Conservation (phyloP, 345 rosid species). For the Limnanthes douglasii region DNA sequence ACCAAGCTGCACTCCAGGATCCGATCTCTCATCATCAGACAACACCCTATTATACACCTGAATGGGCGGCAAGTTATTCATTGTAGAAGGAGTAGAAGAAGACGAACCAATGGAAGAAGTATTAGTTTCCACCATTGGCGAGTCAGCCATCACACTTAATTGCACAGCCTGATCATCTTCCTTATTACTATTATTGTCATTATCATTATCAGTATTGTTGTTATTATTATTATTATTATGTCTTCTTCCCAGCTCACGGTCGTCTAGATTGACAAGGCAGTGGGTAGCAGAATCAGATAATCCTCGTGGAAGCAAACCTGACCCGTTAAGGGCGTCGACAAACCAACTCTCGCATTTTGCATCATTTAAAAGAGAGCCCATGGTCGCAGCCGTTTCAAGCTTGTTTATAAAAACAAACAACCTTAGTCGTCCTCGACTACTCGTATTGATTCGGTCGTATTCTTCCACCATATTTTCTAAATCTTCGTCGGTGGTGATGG, state of each 20-base stretch:
- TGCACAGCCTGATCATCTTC: constrained; percentile 40
- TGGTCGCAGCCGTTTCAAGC: constrained; percentile 60
- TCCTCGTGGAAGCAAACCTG: constrained; percentile 47
- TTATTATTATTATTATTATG: constrained; percentile 7
- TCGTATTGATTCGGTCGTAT: constrained; percentile 34
- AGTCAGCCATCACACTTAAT: constrained; percentile 32
- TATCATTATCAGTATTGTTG: too few species aligned
- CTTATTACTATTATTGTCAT: constrained; percentile 17
- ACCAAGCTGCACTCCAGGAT: constrained; percentile 25
- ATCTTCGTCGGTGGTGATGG: constrained; percentile 69
- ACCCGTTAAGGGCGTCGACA: constrained; percentile 64
- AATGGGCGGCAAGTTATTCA: constrained; percentile 56
- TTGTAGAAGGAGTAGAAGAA: constrained; percentile 56
- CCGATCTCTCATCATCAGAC: constrained; percentile 61
- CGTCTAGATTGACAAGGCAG: constrained; percentile 40
- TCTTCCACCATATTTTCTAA: constrained; percentile 79
- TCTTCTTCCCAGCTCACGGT: constrained; percentile 11
- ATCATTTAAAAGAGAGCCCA: constrained; percentile 55
- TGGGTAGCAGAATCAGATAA: constrained; percentile 46
- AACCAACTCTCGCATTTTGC: constrained; percentile 78
- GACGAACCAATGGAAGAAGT: constrained; percentile 41
- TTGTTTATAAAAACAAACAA: constrained; percentile 51
- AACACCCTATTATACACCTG: too few species aligned
- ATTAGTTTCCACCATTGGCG: constrained; percentile 35
- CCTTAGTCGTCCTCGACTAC: constrained; percentile 46